Evolutionary conservation across 139 green algal genomes (phyloP).

Genomic region (Haematococcus sp.): DNA sequence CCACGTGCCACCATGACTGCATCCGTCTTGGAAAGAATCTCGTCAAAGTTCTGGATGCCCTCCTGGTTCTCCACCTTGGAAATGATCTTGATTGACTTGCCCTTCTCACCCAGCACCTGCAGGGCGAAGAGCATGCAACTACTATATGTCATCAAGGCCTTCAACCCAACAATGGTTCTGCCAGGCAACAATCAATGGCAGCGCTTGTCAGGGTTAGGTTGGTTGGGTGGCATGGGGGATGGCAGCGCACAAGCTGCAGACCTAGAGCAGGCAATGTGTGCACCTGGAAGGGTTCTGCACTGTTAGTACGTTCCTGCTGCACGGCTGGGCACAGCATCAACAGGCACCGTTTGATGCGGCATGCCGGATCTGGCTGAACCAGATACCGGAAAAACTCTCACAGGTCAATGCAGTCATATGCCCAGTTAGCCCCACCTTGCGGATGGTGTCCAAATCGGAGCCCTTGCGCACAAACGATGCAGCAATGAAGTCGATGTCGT

Average conservation of each 20-base stretch:
- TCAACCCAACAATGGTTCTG: too few relatives aligned
- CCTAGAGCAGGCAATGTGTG: too few relatives aligned
- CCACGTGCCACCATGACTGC: conserved; percentile 73
- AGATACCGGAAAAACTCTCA: too few relatives aligned
- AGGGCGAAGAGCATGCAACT: background rate
- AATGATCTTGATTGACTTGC: conserved; percentile 91
- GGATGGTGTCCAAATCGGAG: conserved; percentile 87
- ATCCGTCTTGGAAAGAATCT: conserved; percentile 88
- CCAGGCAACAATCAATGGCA: background rate
- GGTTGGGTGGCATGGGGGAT: background rate
- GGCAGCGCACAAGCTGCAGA: background rate
- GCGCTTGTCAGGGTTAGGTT: background rate
- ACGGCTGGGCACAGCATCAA: too few relatives aligned
- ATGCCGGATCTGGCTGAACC: too few relatives aligned
- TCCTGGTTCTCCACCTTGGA: conserved; percentile 98
- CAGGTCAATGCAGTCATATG: too few relatives aligned
- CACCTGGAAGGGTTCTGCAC: too few relatives aligned
- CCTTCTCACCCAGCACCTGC: conserved; percentile 79
- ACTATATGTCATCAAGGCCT: too few relatives aligned
- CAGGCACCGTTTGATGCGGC: too few relatives aligned
- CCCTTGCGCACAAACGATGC: conserved; percentile 98
- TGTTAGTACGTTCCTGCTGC: too few relatives aligned
- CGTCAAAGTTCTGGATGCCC: conserved; percentile 94
- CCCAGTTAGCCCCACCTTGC: too few relatives aligned
- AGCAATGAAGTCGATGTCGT: conserved; percentile 98